Evolutionary conservation across 2,329 filamentous ascomycete genomes (phyloP), one percentile per base, ranked within the genome.

Genomic region (Trichoderma oligosporum): DNA sequence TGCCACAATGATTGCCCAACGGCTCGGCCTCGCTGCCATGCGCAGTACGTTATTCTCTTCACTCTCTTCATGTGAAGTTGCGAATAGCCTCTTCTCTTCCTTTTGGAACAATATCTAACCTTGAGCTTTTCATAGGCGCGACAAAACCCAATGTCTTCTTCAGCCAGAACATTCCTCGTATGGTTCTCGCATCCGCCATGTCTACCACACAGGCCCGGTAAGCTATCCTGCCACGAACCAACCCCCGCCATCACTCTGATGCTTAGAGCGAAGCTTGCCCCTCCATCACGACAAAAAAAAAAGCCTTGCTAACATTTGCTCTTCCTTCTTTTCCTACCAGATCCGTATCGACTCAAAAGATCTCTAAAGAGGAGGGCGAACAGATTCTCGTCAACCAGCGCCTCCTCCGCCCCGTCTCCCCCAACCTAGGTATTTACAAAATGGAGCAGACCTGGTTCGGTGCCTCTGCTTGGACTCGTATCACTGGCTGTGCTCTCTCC

Each of bases 401-500:
- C 67, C 81, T 87, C 56, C 75, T 81, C 68, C 92, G 92, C 52
- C 92, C 92, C 70, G 81, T 96, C 66, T 82, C 90, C 44, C 92
- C 92, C 56, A 91, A 97, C 71, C 83, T 97, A 62, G 72, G 76
- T 68, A 92, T 95, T 82, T 97, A 97, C 85, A 82, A 84, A 73
- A 83, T 87, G 60, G 85, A 90, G 74, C 88, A 97, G 76, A 94
- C 90, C 66, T 96, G 86, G 87, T 86, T 89, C 73, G 80, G 81
- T 65, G 86, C 85, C 65, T 84, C 79, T 58, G 80, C 81, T 64
- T 81, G 89, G 75, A 89, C 91, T 78, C 91, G 92, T 68, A 84
- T 96, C 76, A 93, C 90, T n/a, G 92, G 90, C 67, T 76, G 81
- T 69, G 73, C 80, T 60, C 81, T 95, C 64, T 86, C 85, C 60